These are phyloP conservation scores for Tilletiaria anomala DNA, from an alignment of 1,284 basidiomycete species.

Conservation along the genomic window DNA sequence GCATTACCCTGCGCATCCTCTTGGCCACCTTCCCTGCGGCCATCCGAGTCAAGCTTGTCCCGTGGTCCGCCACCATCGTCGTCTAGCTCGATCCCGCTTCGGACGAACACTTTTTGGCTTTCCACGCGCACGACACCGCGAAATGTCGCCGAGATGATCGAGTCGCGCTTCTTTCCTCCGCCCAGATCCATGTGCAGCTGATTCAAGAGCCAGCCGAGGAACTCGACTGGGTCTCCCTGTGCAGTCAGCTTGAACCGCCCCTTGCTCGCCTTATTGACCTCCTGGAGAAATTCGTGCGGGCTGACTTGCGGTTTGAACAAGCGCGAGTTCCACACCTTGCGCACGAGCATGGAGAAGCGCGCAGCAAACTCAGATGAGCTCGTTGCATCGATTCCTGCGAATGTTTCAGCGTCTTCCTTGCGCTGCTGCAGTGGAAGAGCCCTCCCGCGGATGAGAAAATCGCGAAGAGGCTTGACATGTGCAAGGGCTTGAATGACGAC, in stretches of 20 bases:
- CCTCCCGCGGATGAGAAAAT: constrained; percentile 46
- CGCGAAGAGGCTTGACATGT: constrained; percentile 75
- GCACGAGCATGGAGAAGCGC: constrained; percentile 60
- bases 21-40: constrained; percentile 20
- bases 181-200: constrained; percentile 79
- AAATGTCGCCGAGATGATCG: constrained; percentile 76
- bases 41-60: constrained; percentile 18
- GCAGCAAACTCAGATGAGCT: constrained; percentile 57
- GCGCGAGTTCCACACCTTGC: constrained; percentile 74
- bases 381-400: neutral
- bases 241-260: constrained; percentile 83
- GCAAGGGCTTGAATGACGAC: constrained; percentile 85
- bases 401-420: no score
- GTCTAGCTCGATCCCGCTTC: constrained; percentile 14
- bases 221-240: constrained; percentile 91
- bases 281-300: constrained; percentile 94
- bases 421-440: constrained; percentile 1
- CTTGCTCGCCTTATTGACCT: constrained; percentile 70
- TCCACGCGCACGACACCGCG: constrained; percentile 86
- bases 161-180: constrained; percentile 43
- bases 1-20: constrained; percentile 19
- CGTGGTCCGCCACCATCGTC: constrained; percentile 3
- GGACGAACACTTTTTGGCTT: constrained; percentile 68
- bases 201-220: constrained; percentile 89
- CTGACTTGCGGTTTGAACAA: constrained; percentile 85